A percentile compares a stretch with the other conserved stretches of the same genome.
Evolutionary conservation across 2,329 filamentous ascomycete species (phyloP).

Genomic region (Nemania sp.): DNA sequence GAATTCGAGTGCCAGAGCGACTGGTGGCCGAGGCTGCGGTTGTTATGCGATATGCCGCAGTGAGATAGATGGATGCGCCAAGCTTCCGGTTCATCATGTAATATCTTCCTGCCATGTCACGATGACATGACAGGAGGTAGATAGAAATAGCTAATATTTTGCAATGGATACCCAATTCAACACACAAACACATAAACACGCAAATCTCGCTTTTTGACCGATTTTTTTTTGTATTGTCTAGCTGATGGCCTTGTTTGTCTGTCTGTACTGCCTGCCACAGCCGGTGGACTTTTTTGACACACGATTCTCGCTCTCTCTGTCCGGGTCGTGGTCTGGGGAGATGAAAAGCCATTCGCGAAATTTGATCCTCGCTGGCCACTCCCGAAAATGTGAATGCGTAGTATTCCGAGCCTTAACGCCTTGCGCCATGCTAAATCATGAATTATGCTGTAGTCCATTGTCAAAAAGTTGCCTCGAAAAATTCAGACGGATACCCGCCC

Average conservation of each 20-base stretch:
- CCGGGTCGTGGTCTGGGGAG: not conserved
- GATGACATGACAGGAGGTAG: too few relatives aligned
- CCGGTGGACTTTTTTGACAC: not conserved
- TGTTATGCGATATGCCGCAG: conserved; percentile 24
- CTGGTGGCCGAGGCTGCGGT: conserved; percentile 25
- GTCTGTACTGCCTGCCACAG: conserved; percentile 1
- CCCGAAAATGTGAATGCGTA: conserved; percentile 24
- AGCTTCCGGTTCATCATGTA: not conserved
- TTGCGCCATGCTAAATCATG: conserved; percentile 45
- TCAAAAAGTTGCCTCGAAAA: conserved; percentile 13
- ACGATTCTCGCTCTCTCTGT: too few relatives aligned
- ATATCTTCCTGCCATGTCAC: conserved; percentile 4
- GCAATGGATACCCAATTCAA: conserved; percentile 19
- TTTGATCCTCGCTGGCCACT: conserved; percentile 14
- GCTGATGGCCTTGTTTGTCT: conserved; percentile 9
- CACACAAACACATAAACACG: too few relatives aligned
- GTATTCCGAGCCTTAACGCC: conserved; percentile 34
- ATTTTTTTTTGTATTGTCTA: conserved; percentile 23
- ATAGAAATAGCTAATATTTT: conserved; percentile 5
- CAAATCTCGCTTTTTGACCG: not conserved
- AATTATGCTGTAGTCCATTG: conserved; percentile 31
- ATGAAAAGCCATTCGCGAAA: conserved; percentile 7
- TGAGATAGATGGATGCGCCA: not conserved
- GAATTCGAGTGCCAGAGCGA: conserved; percentile 22
- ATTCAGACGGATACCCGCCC: conserved; percentile 1